Evolutionary conservation across 2,329 filamentous ascomycete species (phyloP).

Genomic region (Colletotrichum coccodes): DNA sequence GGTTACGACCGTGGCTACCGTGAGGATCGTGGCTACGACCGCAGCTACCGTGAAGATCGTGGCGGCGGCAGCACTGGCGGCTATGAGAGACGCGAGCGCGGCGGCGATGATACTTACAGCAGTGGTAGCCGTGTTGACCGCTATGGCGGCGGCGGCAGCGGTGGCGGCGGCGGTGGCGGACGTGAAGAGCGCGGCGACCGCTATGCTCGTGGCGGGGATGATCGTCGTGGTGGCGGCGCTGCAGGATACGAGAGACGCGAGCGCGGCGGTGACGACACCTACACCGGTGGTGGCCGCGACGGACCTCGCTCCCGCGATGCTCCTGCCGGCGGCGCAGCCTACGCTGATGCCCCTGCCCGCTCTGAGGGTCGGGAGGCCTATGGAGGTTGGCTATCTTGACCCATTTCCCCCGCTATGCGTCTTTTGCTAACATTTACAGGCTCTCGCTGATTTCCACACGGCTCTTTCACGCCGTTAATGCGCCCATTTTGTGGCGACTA

Average conservation of each 20-base stretch:
- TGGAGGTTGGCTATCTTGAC: constrained; percentile 48
- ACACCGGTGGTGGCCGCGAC: constrained; percentile 48
- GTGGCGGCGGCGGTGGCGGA: constrained; percentile 52
- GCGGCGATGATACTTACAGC: constrained; percentile 53
- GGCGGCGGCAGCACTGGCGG: constrained; percentile 50
- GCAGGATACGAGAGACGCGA: constrained; percentile 63
- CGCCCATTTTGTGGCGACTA: constrained; percentile 3
- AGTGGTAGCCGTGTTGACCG: constrained; percentile 53
- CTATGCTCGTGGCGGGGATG: constrained; percentile 52
- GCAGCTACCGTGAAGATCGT: constrained; percentile 60
- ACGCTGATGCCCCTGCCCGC: constrained; percentile 53
- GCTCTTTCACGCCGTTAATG: not conserved
- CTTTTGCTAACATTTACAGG: constrained; percentile 26
- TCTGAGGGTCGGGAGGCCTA: constrained; percentile 56
- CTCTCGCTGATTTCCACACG: constrained; percentile 39
- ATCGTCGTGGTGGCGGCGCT: constrained; percentile 50
- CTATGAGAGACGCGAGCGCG: constrained; percentile 69
- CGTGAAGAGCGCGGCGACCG: constrained; percentile 57
- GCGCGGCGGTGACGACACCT: constrained; percentile 42
- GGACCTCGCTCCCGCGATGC: constrained; percentile 51
- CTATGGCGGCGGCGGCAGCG: constrained; percentile 47
- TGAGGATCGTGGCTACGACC: constrained; percentile 57
- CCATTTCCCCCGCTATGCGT: not conserved
- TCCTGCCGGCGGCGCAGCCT: constrained; percentile 48
- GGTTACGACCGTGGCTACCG: constrained; percentile 63